Base-by-base conservation (phyloP, 2,329 filamentous ascomycete genomes). In the Paracamarosporium sp. region DNA sequence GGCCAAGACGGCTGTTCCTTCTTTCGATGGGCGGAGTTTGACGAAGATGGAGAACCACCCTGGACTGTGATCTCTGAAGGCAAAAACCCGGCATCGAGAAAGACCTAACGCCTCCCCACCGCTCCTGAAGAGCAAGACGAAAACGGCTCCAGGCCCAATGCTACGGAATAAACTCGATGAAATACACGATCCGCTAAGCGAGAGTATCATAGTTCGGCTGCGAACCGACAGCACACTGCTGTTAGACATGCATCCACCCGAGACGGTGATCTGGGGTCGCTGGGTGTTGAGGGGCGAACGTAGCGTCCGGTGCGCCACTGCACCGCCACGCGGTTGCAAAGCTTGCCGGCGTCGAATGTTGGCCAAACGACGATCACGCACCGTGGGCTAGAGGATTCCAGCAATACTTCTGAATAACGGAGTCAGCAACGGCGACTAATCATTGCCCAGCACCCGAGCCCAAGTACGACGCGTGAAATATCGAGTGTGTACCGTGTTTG, bases 11-110 rank as follows among this genome's bases (percentile, higher is more conserved):
- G 80, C 5, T 78, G 72, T 35, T 65, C 68, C 0, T 75, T 72
- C 48, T 70, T 71, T 24, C 62, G 68, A 31, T 71, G 69, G 71
- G 70, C 70, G 1, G 69, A 71, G 40, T 74, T 71, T 36, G 64
- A 87, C 85, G 5, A 96, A 33, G 90, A 97, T 73, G 94, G 94
- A 1, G 87, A 91, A 65, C 93, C 93, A 0, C 80, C 87, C 1
- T 91, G 89, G 87, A 61, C 61, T 40, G 24, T 9, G 12, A 64
- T 2, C 13, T 3, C 6, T 13, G 13, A 47, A n/a, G 36, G 28
- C 24, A 28, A 40, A 33, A 28, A 33, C 9, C 8, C 43, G 9
- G 12, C 6, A 12, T 7, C 24, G n/a, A 43, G 27, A n/a, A 24
- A 55, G n/a, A 48, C 28, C 12, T 53, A 20, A 44, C 45, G 9